Percentiles rank a stretch among this genome's conserved stretches.
Conservation (phyloP, 2,329 filamentous ascomycete genomes). For the Byssothecium circinans region DNA sequence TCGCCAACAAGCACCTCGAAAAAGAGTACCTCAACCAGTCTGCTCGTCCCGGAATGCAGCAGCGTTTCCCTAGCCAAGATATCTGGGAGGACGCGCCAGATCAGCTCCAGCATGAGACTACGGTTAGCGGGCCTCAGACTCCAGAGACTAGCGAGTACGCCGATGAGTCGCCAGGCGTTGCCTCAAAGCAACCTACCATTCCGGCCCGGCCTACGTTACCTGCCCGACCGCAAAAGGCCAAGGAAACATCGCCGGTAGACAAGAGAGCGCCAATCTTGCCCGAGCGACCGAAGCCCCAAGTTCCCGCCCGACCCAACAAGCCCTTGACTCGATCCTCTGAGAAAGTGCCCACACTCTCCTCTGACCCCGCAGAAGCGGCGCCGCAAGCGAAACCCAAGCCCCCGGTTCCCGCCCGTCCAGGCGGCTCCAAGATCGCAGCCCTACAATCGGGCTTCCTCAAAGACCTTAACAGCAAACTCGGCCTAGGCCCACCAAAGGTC, state of each 20-base stretch:
- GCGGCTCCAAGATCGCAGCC: slow-evolving; percentile 84
- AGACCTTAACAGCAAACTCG: slow-evolving; percentile 86
- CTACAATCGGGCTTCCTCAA: slow-evolving; percentile 90
- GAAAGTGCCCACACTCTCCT: slow-evolving; percentile 35
- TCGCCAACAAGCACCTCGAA: slow-evolving; percentile 64
- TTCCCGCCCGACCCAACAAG: slow-evolving; percentile 64
- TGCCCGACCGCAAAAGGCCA: slow-evolving; percentile 36
- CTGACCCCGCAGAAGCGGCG: slow-evolving; percentile 37
- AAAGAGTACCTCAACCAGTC: slow-evolving; percentile 51
- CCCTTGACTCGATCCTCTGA: slow-evolving; percentile 45
- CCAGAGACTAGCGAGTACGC: slow-evolving; percentile 49
- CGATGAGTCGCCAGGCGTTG: slow-evolving; percentile 33
- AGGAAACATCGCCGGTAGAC: slow-evolving; percentile 52
- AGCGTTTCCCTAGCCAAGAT: slow-evolving; percentile 86
- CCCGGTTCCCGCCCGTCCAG: slow-evolving; percentile 74
- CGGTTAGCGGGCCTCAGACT: slow-evolving; percentile 60
- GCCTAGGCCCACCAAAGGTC: slow-evolving; percentile 82
- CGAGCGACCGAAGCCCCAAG: slow-evolving; percentile 64
- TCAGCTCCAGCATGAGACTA: slow-evolving; percentile 76
- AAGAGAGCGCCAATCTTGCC: slow-evolving; percentile 57
- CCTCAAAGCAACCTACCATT: slow-evolving; percentile 28
- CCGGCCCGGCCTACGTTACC: slow-evolving; percentile 36
- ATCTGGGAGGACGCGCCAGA: slow-evolving; percentile 95
- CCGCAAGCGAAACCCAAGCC: slow-evolving; percentile 73
- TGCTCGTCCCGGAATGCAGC: slow-evolving; percentile 58